Conservation (phyloP, 2,329 filamentous ascomycete species). For the Sporothrix brunneoviolacea region DNA sequence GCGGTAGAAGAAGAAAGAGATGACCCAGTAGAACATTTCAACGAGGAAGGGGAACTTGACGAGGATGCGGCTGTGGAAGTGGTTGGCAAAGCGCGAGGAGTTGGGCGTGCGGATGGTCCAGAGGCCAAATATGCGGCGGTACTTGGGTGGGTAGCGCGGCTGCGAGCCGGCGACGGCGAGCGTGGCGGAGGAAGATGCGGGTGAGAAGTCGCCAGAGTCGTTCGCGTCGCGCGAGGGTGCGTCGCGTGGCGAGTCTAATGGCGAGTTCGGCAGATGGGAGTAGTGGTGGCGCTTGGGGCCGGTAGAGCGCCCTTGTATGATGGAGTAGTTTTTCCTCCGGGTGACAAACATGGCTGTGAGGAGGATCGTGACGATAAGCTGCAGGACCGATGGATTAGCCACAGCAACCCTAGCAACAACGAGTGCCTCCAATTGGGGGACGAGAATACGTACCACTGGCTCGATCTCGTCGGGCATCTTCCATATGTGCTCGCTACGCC, state of each 20-base stretch:
- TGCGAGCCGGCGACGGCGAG: not conserved
- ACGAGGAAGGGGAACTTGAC: slow-evolving; percentile 62
- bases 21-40: slow-evolving; percentile 68
- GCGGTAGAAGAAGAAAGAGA: slow-evolving; percentile 59
- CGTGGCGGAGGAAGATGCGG: not conserved
- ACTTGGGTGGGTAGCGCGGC: slow-evolving; percentile 2
- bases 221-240: too few relatives aligned
- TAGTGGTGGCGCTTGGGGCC: not conserved
- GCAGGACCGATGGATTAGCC: not conserved
- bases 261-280: not conserved
- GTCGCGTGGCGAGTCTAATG: not conserved
- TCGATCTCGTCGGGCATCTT: slow-evolving; percentile 12
- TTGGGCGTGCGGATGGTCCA: slow-evolving; percentile 42
- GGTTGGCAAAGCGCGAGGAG: slow-evolving; percentile 49
- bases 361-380: slow-evolving; percentile 12
- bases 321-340: slow-evolving; percentile 5
- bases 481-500: slow-evolving; percentile 13
- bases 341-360: slow-evolving; percentile 11
- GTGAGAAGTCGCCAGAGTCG: not conserved
- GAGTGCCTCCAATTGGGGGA: too few relatives aligned
- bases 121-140: slow-evolving; percentile 20
- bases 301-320: not conserved
- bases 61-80: slow-evolving; percentile 53
- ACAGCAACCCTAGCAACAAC: too few relatives aligned
- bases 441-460: slow-evolving; percentile 11